These are phyloP conservation scores for Trichaptum fuscoviolaceum DNA, from an alignment of 768 basidiomycete species.

Conservation along the genomic window DNA sequence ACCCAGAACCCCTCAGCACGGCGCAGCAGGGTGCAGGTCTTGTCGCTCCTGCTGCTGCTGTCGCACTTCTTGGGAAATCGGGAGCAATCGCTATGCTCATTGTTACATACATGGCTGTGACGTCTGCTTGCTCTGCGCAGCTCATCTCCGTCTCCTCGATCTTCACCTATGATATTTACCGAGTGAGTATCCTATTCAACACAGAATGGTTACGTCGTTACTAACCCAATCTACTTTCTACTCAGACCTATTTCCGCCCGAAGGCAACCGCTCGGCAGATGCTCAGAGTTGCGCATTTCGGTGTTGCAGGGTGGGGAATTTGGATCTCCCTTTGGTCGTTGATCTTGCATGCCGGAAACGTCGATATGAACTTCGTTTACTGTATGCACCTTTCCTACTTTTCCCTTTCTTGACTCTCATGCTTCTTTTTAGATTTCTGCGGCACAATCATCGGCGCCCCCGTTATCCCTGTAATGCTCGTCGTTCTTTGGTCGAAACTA, in stretches of 20 bases:
- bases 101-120: conserved; percentile 33
- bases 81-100: conserved; percentile 32
- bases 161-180: conserved; percentile 31
- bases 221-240: neutral
- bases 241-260: conserved; percentile 21
- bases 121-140: conserved; percentile 27
- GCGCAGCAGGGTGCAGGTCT: conserved; percentile 30
- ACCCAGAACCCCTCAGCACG: conserved; percentile 14
- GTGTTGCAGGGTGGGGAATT: conserved; percentile 11
- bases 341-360: neutral
- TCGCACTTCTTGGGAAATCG: conserved; percentile 28
- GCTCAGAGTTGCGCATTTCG: conserved; percentile 16
- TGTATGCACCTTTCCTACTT: conserved; percentile 7
- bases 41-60: conserved; percentile 28
- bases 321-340: neutral
- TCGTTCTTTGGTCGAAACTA: conserved; percentile 17
- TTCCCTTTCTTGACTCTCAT: neutral
- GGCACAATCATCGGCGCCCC: neutral
- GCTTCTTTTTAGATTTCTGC: conserved; percentile 8
- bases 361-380: conserved; percentile 11
- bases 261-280: conserved; percentile 13
- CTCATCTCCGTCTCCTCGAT: too few species aligned
- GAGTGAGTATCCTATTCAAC: neutral
- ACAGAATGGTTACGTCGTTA: neutral
- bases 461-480: neutral